These are phyloP conservation scores for Wickerhamomyces tratensis DNA, from an alignment of 805 yeast species.

Conservation along the genomic window DNA sequence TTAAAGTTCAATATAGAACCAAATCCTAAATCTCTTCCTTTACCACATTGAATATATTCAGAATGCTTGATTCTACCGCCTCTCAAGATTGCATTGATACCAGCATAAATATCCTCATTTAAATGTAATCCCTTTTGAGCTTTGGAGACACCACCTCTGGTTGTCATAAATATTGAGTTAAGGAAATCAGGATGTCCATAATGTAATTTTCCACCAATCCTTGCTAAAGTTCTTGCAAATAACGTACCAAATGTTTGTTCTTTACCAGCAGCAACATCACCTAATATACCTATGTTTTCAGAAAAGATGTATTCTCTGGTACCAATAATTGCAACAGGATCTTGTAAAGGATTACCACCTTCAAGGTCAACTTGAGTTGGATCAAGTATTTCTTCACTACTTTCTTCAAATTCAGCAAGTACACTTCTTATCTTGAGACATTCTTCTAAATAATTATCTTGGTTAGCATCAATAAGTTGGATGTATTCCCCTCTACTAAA, in stretches of 20 bases:
- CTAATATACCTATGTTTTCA: conserved; percentile 72
- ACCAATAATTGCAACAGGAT: conserved; percentile 77
- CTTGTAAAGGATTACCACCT: conserved; percentile 43
- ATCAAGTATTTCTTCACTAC: conserved; percentile 5
- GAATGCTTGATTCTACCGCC: conserved; percentile 83
- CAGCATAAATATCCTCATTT: conserved; percentile 83
- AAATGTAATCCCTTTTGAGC: conserved; percentile 77
- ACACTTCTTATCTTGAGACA: conserved; percentile 66
- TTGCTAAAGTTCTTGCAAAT: conserved; percentile 74
- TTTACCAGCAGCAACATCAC: conserved; percentile 83
- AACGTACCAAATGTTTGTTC: conserved; percentile 84
- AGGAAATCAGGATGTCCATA: conserved; percentile 85
- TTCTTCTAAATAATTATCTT: conserved; percentile 75
- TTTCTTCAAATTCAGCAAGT: conserved; percentile 68
- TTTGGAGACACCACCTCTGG: conserved; percentile 81
- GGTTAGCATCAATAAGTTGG: conserved; percentile 77
- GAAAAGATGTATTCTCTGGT: conserved; percentile 80
- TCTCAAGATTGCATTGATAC: conserved; percentile 67
- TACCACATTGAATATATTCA: conserved; percentile 80
- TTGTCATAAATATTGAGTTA: conserved; percentile 67
- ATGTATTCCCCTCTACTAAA: conserved; percentile 76
- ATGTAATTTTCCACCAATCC: conserved; percentile 74
- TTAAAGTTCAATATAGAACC: conserved; percentile 76
- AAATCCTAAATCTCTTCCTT: conserved; percentile 80
- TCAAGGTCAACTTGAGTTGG: not conserved